Base-by-base conservation (phyloP, 805 yeast genomes). In the Barnettozyma californica region DNA sequence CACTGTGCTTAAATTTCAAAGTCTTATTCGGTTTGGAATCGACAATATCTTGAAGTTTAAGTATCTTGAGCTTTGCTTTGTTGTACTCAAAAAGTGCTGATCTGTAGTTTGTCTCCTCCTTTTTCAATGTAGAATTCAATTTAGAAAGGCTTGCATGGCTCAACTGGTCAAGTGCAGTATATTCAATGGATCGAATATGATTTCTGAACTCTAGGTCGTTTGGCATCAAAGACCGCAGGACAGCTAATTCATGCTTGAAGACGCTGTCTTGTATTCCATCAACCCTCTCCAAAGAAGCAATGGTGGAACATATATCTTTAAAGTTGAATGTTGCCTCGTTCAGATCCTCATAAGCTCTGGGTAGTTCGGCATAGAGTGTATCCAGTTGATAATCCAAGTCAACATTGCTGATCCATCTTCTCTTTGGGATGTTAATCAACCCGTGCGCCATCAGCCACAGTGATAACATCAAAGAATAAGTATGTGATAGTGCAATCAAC, bases 401-500 rank as follows among this genome's bases (percentile, higher is more conserved):
- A 10, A 58, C 46, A 9, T 60, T 75, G 62, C 76, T 63, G 51
- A 68, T 48, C 53, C 67, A 59, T 5, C 61, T 53, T 46, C 68
- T 63, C 49, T 86, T 72, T 0, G 96, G 95, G 2, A 87, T 70
- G 40, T 76, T 74, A 16, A 86, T 76, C 43, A 86, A 65, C 0
- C 96, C 95, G 63, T 87, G 91, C 2, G 92, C 87, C 86, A 88
- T 81, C 49, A 88, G 68, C 92, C 94, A 87, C 20, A 86, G 73
- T 2, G 92, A 90, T 31, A 88, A 59, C 2, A 83, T 71, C 59
- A 88, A 71, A 0, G 95, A 78, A 62, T 87, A 88, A 19, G 84
- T 81, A 62, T 88, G 94, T 1, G 94, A 79, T 10, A 85, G 58
- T 0, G 94, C 91, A 52, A 88, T 84, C 18, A 84, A 73, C 66